Conservation (phyloP, 305 asterid genomes). For the Fraxinus latifolia region DNA sequence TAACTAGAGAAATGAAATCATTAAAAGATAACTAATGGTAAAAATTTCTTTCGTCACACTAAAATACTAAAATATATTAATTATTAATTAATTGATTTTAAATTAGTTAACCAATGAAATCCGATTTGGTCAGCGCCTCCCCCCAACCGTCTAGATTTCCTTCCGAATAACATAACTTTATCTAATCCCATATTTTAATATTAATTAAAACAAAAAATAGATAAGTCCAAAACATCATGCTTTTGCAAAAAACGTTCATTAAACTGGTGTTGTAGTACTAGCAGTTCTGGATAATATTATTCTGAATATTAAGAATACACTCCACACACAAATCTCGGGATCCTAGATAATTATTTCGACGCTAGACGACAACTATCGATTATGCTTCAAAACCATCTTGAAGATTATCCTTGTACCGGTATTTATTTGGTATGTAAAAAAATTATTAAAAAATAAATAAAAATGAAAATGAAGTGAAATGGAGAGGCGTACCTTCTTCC, state of each 20-base stretch:
- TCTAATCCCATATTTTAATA: neutral
- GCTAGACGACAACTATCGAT: too few species aligned
- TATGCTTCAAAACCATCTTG: too few species aligned
- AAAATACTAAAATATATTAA: too few species aligned
- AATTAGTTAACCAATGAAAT: conserved; percentile 6
- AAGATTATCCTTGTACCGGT: too few species aligned
- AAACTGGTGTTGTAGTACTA: too few species aligned
- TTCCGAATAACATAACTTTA: conserved; percentile 12
- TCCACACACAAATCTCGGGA: too few species aligned
- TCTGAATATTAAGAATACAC: too few species aligned
- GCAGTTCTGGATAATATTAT: too few species aligned
- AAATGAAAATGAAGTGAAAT: neutral
- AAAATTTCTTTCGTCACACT: neutral
- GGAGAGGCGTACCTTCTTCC: conserved; percentile 50
- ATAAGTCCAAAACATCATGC: neutral
- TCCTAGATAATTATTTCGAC: too few species aligned
- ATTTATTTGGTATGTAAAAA: neutral
- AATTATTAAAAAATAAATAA: too few species aligned
- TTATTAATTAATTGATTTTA: neutral
- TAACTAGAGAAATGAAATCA: too few species aligned
- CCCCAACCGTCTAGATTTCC: conserved; percentile 25
- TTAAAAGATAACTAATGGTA: neutral
- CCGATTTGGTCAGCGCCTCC: conserved; percentile 34
- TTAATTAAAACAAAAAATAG: neutral
- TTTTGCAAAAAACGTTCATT: neutral